Conservation (phyloP, 352 stramenopile genomes). For the Phytophthora melonis region DNA sequence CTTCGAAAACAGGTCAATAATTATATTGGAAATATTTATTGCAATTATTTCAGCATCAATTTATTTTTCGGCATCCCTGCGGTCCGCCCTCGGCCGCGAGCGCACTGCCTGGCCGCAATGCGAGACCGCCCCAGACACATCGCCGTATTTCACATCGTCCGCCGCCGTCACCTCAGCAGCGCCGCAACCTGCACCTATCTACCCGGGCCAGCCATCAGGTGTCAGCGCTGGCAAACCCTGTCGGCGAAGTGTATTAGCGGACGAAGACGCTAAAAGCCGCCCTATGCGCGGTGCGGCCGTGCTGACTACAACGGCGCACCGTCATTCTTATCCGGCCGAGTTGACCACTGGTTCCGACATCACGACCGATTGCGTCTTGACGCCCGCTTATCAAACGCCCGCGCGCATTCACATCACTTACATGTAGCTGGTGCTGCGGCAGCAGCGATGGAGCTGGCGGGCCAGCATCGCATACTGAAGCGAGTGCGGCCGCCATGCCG, state of each 20-base stretch:
- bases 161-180: slow-evolving; percentile 27
- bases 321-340: not conserved
- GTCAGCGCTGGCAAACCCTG: not conserved
- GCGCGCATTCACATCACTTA: slow-evolving; percentile 16
- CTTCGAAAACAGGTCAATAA: no score
- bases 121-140: slow-evolving; percentile 15
- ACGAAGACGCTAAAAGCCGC: not conserved
- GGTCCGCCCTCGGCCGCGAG: not conserved
- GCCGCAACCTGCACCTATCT: slow-evolving; percentile 14
- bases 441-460: no score
- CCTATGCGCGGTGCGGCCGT: not conserved
- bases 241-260: not conserved
- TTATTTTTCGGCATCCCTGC: no score
- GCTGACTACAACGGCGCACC: not conserved
- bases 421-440: not conserved
- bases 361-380: slow-evolving; percentile 23
- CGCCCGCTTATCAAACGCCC: slow-evolving; percentile 17
- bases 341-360: slow-evolving; percentile 4
- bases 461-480: slow-evolving; percentile 17
- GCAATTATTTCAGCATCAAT: no score
- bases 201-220: not conserved
- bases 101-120: not conserved
- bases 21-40: no score
- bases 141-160: slow-evolving; percentile 22
- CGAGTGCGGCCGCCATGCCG: not conserved